phyloP scores from a whole-genome alignment of 441 rosid genomes.

The Populus hybrid region DNA sequence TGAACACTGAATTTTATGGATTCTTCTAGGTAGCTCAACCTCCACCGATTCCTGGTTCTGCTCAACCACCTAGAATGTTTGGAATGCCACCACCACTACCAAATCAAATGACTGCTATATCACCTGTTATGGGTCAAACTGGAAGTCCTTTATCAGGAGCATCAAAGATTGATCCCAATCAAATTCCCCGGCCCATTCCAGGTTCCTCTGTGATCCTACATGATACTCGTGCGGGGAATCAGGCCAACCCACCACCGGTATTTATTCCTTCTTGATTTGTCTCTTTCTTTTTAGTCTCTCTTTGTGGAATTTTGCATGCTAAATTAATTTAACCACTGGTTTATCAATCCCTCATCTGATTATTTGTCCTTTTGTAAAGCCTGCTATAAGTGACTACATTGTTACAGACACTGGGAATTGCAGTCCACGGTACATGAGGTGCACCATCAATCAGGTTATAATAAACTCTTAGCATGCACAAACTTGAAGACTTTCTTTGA shows the following conservation, averaged over 20 bases:
- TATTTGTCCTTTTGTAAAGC: constrained; percentile 35
- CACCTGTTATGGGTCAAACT: constrained; percentile 52
- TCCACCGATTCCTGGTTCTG: constrained; percentile 41
- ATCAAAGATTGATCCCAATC: constrained; percentile 63
- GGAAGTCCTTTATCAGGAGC: constrained; percentile 45
- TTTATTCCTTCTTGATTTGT: constrained; percentile 7
- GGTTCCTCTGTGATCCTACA: constrained; percentile 40
- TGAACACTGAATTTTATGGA: constrained; percentile 16
- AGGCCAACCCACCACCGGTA: constrained; percentile 68
- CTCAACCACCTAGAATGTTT: constrained; percentile 48
- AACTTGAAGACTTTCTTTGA: background rate
- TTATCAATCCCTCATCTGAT: background rate
- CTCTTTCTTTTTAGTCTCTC: background rate
- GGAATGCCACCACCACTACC: constrained; percentile 57
- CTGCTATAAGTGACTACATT: constrained; percentile 67
- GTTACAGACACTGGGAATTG: constrained; percentile 65
- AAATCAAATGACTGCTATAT: constrained; percentile 54
- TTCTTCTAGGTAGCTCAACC: constrained; percentile 40
- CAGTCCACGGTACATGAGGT: constrained; percentile 80
- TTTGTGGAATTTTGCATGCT: background rate
- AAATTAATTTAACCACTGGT: constrained; percentile 5
- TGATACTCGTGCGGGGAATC: constrained; percentile 59
- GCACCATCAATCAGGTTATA: constrained; percentile 75
- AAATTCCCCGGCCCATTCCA: constrained; percentile 63
- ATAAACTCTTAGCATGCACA: constrained; percentile 12